A percentile compares a stretch with the other conserved stretches of the same genome.
Evolutionary conservation across 2,329 filamentous ascomycete species (phyloP).

Genomic region (Aspergillus tubingensis): DNA sequence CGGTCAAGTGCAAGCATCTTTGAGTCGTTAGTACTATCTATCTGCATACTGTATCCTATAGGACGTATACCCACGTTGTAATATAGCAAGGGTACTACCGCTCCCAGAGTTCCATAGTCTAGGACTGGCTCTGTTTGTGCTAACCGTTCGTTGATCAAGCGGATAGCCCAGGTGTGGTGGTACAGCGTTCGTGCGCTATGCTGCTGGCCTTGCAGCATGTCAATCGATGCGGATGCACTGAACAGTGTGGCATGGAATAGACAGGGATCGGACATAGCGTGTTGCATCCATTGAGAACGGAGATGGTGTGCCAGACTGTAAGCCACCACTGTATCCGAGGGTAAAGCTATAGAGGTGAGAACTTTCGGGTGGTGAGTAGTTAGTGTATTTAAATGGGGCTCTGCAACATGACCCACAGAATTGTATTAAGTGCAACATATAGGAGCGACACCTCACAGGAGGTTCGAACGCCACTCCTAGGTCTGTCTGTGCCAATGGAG

Average conservation of each 20-base stretch:
- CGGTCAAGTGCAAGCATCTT: constrained; percentile 1
- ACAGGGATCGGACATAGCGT: not conserved
- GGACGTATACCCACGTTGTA: not conserved
- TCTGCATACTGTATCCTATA: too few relatives aligned
- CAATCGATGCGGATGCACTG: not conserved
- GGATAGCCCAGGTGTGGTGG: constrained; percentile 3
- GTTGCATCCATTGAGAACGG: not conserved
- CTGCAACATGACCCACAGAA: too few relatives aligned
- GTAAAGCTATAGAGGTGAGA: too few relatives aligned
- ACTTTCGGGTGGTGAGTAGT: too few relatives aligned
- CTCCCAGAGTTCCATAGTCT: not conserved
- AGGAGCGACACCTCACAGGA: too few relatives aligned
- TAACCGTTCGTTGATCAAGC: constrained; percentile 1
- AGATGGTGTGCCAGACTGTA: not conserved
- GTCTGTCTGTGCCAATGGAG: too few relatives aligned
- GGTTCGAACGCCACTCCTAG: too few relatives aligned
- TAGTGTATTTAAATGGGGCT: too few relatives aligned
- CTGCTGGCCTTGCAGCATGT: not conserved
- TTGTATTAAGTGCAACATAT: too few relatives aligned
- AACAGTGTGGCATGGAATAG: not conserved
- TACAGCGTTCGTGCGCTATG: not conserved
- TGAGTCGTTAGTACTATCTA: too few relatives aligned
- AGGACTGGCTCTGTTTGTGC: not conserved
- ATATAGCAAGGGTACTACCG: constrained; percentile 2
- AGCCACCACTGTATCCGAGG: too few relatives aligned